Evolutionary conservation across 495 filamentous ascomycete genomes (phyloP), one percentile per base, ranked within the genome.

Genomic region (Aspergillus funiculosus): DNA sequence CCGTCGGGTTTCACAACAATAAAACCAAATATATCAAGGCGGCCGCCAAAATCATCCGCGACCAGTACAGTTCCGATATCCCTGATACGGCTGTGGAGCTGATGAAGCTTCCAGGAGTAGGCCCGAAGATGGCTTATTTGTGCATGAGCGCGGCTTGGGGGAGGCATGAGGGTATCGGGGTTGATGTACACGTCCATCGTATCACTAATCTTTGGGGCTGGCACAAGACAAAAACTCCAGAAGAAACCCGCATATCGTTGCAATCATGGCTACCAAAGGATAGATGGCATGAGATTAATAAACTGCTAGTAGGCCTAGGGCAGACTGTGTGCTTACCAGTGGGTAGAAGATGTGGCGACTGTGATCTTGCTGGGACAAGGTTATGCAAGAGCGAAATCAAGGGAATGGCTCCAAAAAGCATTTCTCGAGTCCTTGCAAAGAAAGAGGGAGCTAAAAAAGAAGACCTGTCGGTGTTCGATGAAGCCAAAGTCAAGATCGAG

Each of bases 191-290:
- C 52, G 80, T 83, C 14, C 80, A 97, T 63, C 82, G 92, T 21
- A 95, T 98, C 56, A 89, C 89, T 32, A 98, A 98, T 69, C 69
- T 95, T 19, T 97, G 91, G 92, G 85, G 86, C 6, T 98, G 92
- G 92, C 73, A 91, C 60, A 81, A 80, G 48, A 89, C 87, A 0
- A 86, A 81, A 52, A 84, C 66, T 6, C 91, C 91, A 0, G 91
- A 96, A 68, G 87, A 89, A 54, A 96, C 92, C 20, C 75, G 92
- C 25, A 58, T 68, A 28, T 79, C 82, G 25, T 63, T 98, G 47
- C 76, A 97, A 73, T 69, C 71, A 1, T 97, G 91, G 89, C 66
- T 96, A 49, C 90, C 91, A 6, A 73, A 66, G 49, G 89, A 95
- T 17, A 80, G 79, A 58, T 95, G 92, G 91, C 87, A 89, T 64